Conservation (phyloP, 2,329 filamentous ascomycete genomes). For the Gliomastix tumulicola region DNA sequence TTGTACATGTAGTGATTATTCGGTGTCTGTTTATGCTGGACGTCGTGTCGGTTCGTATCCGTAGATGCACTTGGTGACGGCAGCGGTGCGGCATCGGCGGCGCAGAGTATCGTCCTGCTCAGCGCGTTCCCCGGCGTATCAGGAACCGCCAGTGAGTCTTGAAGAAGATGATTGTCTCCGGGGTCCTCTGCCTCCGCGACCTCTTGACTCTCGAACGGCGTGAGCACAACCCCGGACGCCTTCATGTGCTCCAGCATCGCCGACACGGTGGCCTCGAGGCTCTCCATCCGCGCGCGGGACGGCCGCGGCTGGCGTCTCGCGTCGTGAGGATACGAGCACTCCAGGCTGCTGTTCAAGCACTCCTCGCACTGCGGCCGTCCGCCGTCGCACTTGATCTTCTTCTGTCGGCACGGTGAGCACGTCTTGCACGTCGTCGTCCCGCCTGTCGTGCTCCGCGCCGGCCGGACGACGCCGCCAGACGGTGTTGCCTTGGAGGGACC, state of each 20-base stretch:
- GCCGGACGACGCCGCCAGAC: too few species aligned
- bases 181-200: too few species aligned
- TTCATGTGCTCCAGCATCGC: constrained; percentile 24
- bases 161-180: too few species aligned
- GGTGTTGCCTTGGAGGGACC: too few species aligned
- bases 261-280: constrained; percentile 19
- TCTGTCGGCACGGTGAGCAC: constrained; percentile 24
- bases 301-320: constrained; percentile 20
- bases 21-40: too few species aligned
- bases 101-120: not conserved
- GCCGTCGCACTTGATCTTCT: constrained; percentile 26
- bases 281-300: constrained; percentile 19
- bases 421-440: constrained; percentile 27
- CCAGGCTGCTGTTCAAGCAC: constrained; percentile 16
- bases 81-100: constrained; percentile 5
- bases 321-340: constrained; percentile 25
- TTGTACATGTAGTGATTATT: too few species aligned
- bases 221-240: constrained; percentile 16
- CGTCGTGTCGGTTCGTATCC: too few species aligned
- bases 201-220: too few species aligned
- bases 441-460: too few species aligned
- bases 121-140: not conserved
- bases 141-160: too few species aligned
- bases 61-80: too few species aligned
- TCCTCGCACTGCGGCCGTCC: constrained; percentile 20